A percentile compares a stretch with the other conserved stretches of the same genome.
Conservation (phyloP, 2,329 filamentous ascomycete species). For the Aspergillus novofumigatus region DNA sequence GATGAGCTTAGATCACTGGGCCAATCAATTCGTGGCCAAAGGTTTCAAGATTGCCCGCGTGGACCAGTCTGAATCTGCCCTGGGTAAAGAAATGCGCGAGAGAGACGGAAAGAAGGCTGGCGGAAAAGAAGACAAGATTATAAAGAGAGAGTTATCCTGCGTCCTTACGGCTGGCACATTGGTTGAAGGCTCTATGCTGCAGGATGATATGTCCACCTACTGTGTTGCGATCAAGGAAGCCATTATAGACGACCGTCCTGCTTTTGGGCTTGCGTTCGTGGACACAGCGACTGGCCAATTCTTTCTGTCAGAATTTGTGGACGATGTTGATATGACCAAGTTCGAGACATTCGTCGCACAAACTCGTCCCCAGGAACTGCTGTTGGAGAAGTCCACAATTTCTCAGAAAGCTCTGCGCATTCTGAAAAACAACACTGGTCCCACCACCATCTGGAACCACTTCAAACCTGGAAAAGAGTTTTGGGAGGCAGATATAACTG, state of each 20-base stretch:
- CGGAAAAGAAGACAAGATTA: conserved; percentile 83
- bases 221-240: conserved; percentile 91
- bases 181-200: conserved; percentile 93
- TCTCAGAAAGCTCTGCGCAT: conserved; percentile 89
- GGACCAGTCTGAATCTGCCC: conserved; percentile 91
- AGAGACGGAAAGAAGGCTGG: conserved; percentile 54
- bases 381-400: conserved; percentile 81
- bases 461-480: conserved; percentile 85
- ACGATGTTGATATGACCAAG: conserved; percentile 89
- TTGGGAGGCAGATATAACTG: conserved; percentile 77
- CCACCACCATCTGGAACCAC: conserved; percentile 93
- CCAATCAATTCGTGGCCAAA: conserved; percentile 96
- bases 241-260: conserved; percentile 65
- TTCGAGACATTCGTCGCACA: conserved; percentile 97
- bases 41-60: conserved; percentile 96
- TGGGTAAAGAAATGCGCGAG: conserved; percentile 99
- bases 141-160: conserved; percentile 82
- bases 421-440: conserved; percentile 89
- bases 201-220: conserved; percentile 95
- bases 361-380: conserved; percentile 78
- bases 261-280: conserved; percentile 89
- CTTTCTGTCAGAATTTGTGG: conserved; percentile 83
- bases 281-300: conserved; percentile 96
- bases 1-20: conserved; percentile 92
- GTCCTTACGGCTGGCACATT: conserved; percentile 89